Evolutionary conservation across 2,329 filamentous ascomycete species (phyloP).

Genomic region (Ascochyta viciae-villosae): DNA sequence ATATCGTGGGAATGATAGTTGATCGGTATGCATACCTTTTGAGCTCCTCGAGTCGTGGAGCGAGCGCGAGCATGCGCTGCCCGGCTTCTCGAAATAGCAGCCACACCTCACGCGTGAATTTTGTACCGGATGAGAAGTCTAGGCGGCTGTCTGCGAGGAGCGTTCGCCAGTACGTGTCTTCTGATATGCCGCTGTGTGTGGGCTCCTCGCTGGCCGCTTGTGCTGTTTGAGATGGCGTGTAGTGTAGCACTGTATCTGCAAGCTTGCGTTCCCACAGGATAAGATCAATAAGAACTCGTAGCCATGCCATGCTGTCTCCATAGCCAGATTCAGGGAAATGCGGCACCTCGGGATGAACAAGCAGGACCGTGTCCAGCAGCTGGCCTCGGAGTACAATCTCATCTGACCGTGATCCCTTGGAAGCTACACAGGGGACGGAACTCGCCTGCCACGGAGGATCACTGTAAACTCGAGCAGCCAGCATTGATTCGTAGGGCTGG

Average conservation of each 20-base stretch:
- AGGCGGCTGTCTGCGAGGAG: not conserved
- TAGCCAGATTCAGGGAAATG: not conserved
- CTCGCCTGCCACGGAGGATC: constrained; percentile 5
- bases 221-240: not conserved
- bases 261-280: constrained; percentile 1
- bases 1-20: not conserved
- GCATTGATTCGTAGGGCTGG: constrained; percentile 1
- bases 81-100: not conserved
- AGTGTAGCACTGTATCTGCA: not conserved
- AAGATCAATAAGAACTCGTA: not conserved
- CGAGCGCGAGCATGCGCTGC: not conserved
- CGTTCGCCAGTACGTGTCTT: constrained; percentile 1
- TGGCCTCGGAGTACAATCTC: constrained; percentile 5
- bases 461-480: not conserved
- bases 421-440: not conserved
- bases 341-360: not conserved
- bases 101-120: not conserved
- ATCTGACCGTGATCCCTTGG: not conserved
- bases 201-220: not conserved
- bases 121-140: not conserved
- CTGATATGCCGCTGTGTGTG: not conserved
- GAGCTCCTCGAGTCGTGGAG: not conserved
- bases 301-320: not conserved
- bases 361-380: not conserved
- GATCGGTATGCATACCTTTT: not conserved